Percentiles rank a stretch among this genome's conserved stretches.
Conservation (phyloP, 129 eudicot species). For the Arctium lappa region DNA sequence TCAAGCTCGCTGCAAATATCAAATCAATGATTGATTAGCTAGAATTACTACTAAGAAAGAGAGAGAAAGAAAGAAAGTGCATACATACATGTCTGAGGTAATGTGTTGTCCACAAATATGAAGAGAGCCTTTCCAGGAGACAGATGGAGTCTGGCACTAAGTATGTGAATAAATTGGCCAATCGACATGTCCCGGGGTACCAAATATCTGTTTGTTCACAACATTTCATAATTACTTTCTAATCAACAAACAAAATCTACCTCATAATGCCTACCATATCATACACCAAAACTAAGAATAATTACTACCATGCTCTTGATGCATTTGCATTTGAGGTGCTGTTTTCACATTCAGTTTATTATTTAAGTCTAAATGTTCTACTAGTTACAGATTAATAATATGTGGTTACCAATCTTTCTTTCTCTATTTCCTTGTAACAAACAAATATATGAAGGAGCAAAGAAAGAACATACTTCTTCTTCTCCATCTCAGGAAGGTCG, state of each 20-base stretch:
- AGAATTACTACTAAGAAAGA: background rate
- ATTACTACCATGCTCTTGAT: background rate
- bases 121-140: constrained; percentile 87
- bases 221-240: background rate
- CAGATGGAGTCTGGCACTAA: constrained; percentile 70
- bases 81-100: constrained; percentile 79
- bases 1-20: constrained; percentile 67
- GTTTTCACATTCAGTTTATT: background rate
- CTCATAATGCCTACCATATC: background rate
- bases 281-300: background rate
- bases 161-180: constrained; percentile 79
- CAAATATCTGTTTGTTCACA: constrained; percentile 52
- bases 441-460: background rate
- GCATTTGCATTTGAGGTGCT: background rate
- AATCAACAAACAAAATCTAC: background rate
- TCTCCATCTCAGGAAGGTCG: constrained; percentile 92
- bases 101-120: constrained; percentile 73
- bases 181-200: constrained; percentile 92
- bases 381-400: no score
- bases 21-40: background rate
- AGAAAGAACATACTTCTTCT: constrained; percentile 76
- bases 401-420: no score
- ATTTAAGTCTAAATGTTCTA: background rate
- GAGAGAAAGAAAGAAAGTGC: background rate
- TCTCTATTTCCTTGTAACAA: background rate